phyloP scores from a whole-genome alignment of 2,329 filamentous ascomycete genomes.

The Colletotrichum viniferum region DNA sequence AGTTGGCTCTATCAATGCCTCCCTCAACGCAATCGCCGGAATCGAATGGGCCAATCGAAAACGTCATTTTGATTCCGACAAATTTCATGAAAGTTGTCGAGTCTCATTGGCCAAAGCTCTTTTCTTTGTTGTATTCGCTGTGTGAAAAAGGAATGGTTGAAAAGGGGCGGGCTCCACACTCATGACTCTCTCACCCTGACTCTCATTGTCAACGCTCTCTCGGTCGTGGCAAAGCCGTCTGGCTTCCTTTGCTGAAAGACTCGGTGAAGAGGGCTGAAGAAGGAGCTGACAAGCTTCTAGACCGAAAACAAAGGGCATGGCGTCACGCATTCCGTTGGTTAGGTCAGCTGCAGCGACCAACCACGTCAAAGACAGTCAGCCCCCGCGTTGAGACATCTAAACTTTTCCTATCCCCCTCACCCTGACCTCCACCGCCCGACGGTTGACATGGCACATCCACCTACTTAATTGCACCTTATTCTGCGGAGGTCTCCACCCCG shows the following conservation, averaged over 20 bases:
- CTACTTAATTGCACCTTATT: not conserved
- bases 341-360: not conserved
- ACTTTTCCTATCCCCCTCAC: not conserved
- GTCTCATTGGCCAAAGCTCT: not conserved
- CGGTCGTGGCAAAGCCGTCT: not conserved
- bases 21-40: not conserved
- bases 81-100: not conserved
- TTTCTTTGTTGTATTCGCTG: not conserved
- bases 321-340: not conserved
- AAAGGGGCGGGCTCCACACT: not conserved
- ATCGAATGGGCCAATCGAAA: not conserved
- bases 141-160: not conserved
- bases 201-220: not conserved
- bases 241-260: not conserved
- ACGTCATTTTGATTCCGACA: not conserved
- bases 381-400: not conserved
- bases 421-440: not conserved
- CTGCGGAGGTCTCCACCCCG: constrained; percentile 17
- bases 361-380: not conserved
- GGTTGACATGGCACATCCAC: not conserved
- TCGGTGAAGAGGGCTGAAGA: not conserved
- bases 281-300: not conserved
- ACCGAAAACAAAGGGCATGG: not conserved
- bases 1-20: not conserved
- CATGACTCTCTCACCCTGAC: not conserved